Base-by-base conservation (phyloP, 2,329 filamentous ascomycete species). In the Camptophora hylomeconis region DNA sequence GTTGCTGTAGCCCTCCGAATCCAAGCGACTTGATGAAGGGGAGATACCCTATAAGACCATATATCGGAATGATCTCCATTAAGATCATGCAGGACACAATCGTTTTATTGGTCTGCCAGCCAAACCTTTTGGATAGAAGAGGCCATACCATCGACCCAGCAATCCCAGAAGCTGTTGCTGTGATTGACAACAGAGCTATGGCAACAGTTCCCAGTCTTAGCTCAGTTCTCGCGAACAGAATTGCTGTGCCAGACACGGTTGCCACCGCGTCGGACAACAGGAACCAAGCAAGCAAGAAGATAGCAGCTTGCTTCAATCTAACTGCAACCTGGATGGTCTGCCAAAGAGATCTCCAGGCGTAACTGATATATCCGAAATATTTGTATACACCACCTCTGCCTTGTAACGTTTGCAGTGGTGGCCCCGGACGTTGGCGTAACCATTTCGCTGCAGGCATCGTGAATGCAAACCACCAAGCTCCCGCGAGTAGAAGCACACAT, bases 251-350 rank as follows among this genome's bases (percentile, higher is more conserved):
- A 3, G 80, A 86, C 0, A 89, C 86, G 0, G 86, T 94, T 4
- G 86, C 86, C 37, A 93, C 80, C 17, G 80, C 82, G 46, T 94
- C 86, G 1, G 80, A 89, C 2, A 94, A 65, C 20, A 94, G 64
- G 51, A 94, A 93, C 86, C 86, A 94, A 2, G 80, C 83, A 2
- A 67, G 70, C 1, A 94, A 66, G 41, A 93, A 92, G 0, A 93
- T 63, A 6, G 87, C 63, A 0, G 92, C 72, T 41, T 93, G 74
- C 23, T 75, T 75, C 0, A 92, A 51, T 2, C 68, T 63, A 2
- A 72, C 65, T 1, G 83, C 84, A 15, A 86, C 65, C 41, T 70
- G 69, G 9, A 86, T 55, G 4, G 0, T 28, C 38, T 9, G 58
- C 47, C 0, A 61, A 53, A 10, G 65, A 56, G 23, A 75, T 63